A percentile compares a stretch with the other conserved stretches of the same genome.
Conservation (phyloP, 2,329 filamentous ascomycete genomes). For the Trichophyton benhamiae region DNA sequence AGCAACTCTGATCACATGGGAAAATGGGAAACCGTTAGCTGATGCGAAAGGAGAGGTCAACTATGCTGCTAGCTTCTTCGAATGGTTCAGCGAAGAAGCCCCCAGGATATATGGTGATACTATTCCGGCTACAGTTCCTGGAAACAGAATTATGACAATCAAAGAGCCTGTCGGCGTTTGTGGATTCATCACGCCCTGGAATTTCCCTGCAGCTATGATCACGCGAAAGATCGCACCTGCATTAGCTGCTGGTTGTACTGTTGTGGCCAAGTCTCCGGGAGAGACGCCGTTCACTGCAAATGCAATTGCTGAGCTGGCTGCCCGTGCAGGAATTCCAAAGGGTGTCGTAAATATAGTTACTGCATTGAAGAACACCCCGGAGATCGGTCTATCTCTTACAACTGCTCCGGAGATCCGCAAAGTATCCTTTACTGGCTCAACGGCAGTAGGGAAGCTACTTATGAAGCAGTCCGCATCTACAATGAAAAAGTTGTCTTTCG, state of each 20-base stretch:
- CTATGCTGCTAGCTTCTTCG: slow-evolving; percentile 49
- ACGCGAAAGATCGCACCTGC: slow-evolving; percentile 43
- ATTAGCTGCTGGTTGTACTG: slow-evolving; percentile 87
- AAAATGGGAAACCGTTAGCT: slow-evolving; percentile 55
- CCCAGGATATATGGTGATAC: slow-evolving; percentile 47
- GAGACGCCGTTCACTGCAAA: slow-evolving; percentile 89
- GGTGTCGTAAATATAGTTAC: slow-evolving; percentile 88
- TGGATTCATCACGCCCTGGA: slow-evolving; percentile 56
- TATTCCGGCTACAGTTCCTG: slow-evolving; percentile 46
- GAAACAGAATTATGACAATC: slow-evolving; percentile 50
- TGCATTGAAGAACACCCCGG: slow-evolving; percentile 62
- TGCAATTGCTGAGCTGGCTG: slow-evolving; percentile 72
- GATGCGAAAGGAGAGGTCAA: slow-evolving; percentile 48
- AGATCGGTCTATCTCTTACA: slow-evolving; percentile 65
- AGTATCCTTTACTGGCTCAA: slow-evolving; percentile 80
- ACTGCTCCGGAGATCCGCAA: slow-evolving; percentile 69
- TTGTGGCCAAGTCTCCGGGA: slow-evolving; percentile 79
- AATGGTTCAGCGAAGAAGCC: slow-evolving; percentile 54
- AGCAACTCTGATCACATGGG: slow-evolving; percentile 54
- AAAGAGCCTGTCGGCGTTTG: slow-evolving; percentile 57
- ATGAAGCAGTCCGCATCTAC: slow-evolving; percentile 83
- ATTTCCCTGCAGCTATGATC: slow-evolving; percentile 47
- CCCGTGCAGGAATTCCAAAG: slow-evolving; percentile 76
- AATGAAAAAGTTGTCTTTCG: slow-evolving; percentile 75
- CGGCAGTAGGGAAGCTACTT: slow-evolving; percentile 56